Conservation (phyloP, 108 stramenopile species). For the Pseudonitzschia multiseries region DNA sequence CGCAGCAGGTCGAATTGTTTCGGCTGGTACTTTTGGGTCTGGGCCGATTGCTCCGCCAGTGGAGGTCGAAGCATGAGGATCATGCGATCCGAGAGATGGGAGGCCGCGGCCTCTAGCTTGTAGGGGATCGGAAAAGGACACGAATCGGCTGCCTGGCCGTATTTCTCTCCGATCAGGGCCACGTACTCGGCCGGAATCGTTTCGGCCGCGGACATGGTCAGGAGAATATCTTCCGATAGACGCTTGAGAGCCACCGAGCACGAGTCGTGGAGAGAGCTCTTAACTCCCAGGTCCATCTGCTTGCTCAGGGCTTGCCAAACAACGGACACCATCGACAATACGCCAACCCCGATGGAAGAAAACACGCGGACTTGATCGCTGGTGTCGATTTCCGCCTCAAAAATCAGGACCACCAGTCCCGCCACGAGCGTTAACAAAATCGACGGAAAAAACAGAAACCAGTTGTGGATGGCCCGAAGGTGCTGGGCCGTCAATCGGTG, state of each 20-base stretch:
- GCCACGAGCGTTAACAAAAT: constrained; percentile 27
- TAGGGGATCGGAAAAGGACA: constrained; percentile 33
- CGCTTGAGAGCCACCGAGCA: constrained; percentile 33
- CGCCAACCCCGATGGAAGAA: constrained; percentile 29
- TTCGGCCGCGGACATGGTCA: constrained; percentile 34
- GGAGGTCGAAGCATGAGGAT: constrained; percentile 37
- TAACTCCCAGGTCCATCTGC: constrained; percentile 37
- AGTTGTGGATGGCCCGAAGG: constrained; percentile 33
- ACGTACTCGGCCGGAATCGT: constrained; percentile 41
- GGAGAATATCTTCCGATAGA: constrained; percentile 36
- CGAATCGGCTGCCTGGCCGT: constrained; percentile 37
- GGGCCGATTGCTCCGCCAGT: neutral
- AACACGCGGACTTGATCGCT: constrained; percentile 20
- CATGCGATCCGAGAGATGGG: constrained; percentile 37
- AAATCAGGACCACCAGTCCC: constrained; percentile 34
- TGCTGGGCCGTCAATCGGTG: constrained; percentile 36
- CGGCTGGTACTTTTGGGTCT: neutral
- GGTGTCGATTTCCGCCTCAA: constrained; percentile 27
- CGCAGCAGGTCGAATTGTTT: constrained; percentile 11
- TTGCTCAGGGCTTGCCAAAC: constrained; percentile 45
- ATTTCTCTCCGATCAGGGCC: constrained; percentile 33
- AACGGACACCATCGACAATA: constrained; percentile 30
- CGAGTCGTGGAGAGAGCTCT: constrained; percentile 29
- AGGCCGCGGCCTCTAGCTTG: constrained; percentile 33
- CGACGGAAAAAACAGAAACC: constrained; percentile 40